A percentile compares a stretch with the other conserved stretches of the same genome.
phyloP scores from a whole-genome alignment of 139 green algal genomes.

The Tetraselmis striata region DNA sequence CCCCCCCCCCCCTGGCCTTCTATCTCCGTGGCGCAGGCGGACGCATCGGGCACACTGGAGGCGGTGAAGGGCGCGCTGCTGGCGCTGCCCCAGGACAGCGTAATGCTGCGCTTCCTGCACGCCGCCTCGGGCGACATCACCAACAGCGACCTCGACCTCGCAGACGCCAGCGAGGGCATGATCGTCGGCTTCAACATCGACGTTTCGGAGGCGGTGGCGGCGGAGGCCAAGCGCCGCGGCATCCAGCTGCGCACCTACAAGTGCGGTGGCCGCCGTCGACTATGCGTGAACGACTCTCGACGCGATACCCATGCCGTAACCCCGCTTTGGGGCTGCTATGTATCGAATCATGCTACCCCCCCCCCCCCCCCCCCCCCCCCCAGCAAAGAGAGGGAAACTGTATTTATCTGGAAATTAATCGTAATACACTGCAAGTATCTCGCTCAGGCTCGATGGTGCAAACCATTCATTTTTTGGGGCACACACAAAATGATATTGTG shows the following conservation, averaged over 20 bases:
- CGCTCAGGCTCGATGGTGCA: too few species aligned
- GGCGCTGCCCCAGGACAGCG: constrained; percentile 78
- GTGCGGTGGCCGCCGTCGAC: too few species aligned
- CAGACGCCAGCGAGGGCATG: constrained; percentile 58
- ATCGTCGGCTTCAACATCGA: constrained; percentile 66
- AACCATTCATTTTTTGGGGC: too few species aligned
- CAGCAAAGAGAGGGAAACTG: too few species aligned
- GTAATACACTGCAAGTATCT: too few species aligned
- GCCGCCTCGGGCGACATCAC: constrained; percentile 75
- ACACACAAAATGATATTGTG: too few species aligned
- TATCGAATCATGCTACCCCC: too few species aligned
- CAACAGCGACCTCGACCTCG: constrained; percentile 84
- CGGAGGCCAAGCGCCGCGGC: constrained; percentile 64
- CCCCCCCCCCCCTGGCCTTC: background rate
- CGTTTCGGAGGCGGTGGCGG: constrained; percentile 52
- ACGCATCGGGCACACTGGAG: constrained; percentile 81
- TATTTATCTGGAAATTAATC: too few species aligned
- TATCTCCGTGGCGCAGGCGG: constrained; percentile 44
- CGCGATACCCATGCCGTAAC: background rate
- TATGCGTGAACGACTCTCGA: background rate
- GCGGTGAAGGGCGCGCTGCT: constrained; percentile 80
- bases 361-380: too few species aligned
- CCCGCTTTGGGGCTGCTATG: too few species aligned
- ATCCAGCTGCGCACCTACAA: constrained; percentile 63
- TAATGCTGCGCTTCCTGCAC: constrained; percentile 88